phyloP scores from a whole-genome alignment of 495 filamentous ascomycete genomes.

The Aspergillus sparsus region DNA sequence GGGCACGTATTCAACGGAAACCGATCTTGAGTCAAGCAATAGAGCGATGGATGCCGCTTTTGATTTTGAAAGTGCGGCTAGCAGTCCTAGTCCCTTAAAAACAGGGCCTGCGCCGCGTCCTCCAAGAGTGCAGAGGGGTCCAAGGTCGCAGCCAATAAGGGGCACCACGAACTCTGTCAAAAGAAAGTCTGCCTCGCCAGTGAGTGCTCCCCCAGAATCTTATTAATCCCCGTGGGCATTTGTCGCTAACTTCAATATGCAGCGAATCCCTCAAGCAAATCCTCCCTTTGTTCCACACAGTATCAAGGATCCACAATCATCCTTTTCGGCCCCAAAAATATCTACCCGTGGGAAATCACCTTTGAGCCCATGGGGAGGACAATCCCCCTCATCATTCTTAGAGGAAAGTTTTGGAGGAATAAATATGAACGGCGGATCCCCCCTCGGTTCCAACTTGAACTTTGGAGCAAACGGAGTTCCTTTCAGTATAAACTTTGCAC shows the following conservation, averaged over 20 bases:
- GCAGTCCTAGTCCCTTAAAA: conserved; percentile 60
- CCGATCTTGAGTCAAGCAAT: conserved; percentile 58
- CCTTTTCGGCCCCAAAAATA: conserved; percentile 39
- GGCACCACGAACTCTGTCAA: conserved; percentile 26
- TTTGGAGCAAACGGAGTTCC: conserved; percentile 35
- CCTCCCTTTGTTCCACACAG: conserved; percentile 38
- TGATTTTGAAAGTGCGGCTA: conserved; percentile 69
- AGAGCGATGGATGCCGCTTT: conserved; percentile 65
- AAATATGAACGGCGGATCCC: conserved; percentile 45
- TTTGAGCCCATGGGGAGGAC: conserved; percentile 48
- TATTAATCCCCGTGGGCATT: background rate
- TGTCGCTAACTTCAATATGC: conserved; percentile 7
- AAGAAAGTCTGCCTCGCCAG: conserved; percentile 33
- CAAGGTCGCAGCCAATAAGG: conserved; percentile 31
- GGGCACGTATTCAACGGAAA: conserved; percentile 33
- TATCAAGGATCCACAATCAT: conserved; percentile 50
- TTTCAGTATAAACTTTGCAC: conserved; percentile 39
- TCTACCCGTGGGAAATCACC: conserved; percentile 49
- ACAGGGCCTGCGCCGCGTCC: conserved; percentile 30
- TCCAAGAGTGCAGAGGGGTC: conserved; percentile 25
- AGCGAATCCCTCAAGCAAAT: conserved; percentile 28
- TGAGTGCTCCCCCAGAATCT: conserved; percentile 23
- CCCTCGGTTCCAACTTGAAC: conserved; percentile 37
- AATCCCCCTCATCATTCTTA: conserved; percentile 55
- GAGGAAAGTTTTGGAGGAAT: conserved; percentile 50